These are phyloP conservation scores for Westerdykella sp. DNA, from an alignment of 2,329 filamentous ascomycete genomes.

Conservation along the genomic window DNA sequence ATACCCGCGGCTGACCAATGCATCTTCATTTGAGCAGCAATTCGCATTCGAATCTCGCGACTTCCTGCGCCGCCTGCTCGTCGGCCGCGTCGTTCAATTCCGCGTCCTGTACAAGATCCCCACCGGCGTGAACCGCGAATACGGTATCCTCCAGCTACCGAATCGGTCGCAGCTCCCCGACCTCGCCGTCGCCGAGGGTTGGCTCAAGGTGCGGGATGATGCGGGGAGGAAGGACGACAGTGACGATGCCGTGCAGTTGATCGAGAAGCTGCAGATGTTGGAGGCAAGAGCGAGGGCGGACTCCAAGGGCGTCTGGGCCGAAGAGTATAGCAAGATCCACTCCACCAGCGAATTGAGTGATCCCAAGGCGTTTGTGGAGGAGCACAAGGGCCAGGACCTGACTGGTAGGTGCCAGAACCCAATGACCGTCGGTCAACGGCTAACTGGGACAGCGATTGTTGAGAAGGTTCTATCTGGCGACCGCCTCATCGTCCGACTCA, in stretches of 20 bases:
- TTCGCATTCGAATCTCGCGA: constrained; percentile 94
- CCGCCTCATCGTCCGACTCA: constrained; percentile 74
- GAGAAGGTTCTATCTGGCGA: constrained; percentile 91
- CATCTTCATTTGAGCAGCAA: constrained; percentile 39
- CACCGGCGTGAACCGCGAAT: constrained; percentile 70
- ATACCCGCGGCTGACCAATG: background rate
- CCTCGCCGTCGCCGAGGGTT: constrained; percentile 76
- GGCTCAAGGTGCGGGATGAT: constrained; percentile 90
- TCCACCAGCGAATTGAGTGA: constrained; percentile 76
- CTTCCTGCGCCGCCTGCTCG: constrained; percentile 73
- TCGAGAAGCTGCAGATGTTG: constrained; percentile 71
- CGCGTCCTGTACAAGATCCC: constrained; percentile 82
- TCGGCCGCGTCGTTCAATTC: constrained; percentile 85
- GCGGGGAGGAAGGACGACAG: constrained; percentile 86
- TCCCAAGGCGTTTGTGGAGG: constrained; percentile 66
- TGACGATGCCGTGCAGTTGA: constrained; percentile 61
- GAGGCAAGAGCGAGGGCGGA: constrained; percentile 74
- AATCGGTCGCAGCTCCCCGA: constrained; percentile 70
- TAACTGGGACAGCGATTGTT: constrained; percentile 51
- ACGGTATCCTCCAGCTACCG: constrained; percentile 71
- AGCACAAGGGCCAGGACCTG: constrained; percentile 79
- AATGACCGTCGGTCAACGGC: background rate
- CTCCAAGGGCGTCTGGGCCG: constrained; percentile 74
- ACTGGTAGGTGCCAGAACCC: constrained; percentile 50
- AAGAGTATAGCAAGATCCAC: constrained; percentile 60